Percentiles rank a stretch among this genome's conserved stretches.
phyloP scores from a whole-genome alignment of 148 eudicot species.

The Dianthus caryophyllus region DNA sequence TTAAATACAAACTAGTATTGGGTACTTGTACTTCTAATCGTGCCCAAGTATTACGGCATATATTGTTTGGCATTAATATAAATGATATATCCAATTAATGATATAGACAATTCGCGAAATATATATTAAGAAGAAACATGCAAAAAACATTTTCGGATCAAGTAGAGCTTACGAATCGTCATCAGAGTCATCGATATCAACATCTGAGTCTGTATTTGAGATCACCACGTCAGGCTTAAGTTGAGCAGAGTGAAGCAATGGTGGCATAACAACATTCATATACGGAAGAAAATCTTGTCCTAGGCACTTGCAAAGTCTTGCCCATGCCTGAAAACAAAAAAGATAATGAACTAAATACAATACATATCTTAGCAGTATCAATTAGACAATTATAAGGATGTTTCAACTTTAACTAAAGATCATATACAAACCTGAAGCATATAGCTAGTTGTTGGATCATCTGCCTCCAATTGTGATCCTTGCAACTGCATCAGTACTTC shows the following conservation, averaged over 20 bases:
- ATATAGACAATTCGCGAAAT: no score
- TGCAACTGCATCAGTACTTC: constrained; percentile 95
- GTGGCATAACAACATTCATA: constrained; percentile 96
- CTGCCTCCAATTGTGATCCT: constrained; percentile 95
- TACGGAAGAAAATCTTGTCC: constrained; percentile 99
- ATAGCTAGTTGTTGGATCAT: constrained; percentile 94
- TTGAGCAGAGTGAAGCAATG: constrained; percentile 91
- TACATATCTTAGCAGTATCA: neutral
- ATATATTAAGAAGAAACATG: no score
- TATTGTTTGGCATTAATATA: neutral
- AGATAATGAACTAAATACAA: neutral
- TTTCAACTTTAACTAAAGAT: neutral
- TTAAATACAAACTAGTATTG: no score
- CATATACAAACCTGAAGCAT: constrained; percentile 64
- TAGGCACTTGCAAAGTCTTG: constrained; percentile 97
- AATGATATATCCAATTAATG: no score
- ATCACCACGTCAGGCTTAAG: constrained; percentile 96
- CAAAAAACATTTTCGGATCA: neutral
- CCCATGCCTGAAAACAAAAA: constrained; percentile 71
- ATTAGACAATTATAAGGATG: neutral
- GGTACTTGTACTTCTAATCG: no score
- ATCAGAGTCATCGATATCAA: constrained; percentile 90
- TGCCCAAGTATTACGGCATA: no score
- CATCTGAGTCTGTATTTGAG: constrained; percentile 86
- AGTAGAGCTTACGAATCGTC: constrained; percentile 64